Percentiles rank a stretch among this genome's conserved stretches.
phyloP scores from a whole-genome alignment of 768 basidiomycete genomes.

The Termitomyces sp. region DNA sequence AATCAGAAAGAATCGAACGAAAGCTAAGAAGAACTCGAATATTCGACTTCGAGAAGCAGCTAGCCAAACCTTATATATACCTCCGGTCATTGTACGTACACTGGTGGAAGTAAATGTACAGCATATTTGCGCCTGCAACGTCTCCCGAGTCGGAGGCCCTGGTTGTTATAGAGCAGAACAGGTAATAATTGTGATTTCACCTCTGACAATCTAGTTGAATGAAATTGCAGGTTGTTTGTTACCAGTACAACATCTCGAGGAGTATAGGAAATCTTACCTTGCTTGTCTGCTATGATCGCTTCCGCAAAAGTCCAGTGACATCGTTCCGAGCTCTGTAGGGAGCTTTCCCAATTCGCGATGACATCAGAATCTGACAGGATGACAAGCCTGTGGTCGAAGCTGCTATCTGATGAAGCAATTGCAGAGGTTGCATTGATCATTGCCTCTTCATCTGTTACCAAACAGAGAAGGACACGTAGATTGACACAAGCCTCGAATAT shows the following conservation, averaged over 20 bases:
- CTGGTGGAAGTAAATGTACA: not conserved
- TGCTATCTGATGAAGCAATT: slow-evolving; percentile 11
- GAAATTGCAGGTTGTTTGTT: not conserved
- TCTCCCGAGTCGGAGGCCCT: not conserved
- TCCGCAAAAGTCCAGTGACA: slow-evolving; percentile 23
- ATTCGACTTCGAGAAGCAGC: not conserved
- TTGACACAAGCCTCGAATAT: slow-evolving; percentile 17
- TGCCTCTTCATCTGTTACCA: slow-evolving; percentile 16
- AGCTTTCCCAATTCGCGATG: slow-evolving; percentile 22
- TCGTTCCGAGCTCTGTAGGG: slow-evolving; percentile 14
- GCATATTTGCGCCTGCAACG: not conserved
- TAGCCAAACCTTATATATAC: not conserved
- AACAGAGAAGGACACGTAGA: slow-evolving; percentile 19
- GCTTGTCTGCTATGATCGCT: slow-evolving; percentile 15
- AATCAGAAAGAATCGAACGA: not conserved
- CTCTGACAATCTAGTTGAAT: not conserved
- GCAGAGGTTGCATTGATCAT: slow-evolving; percentile 16
- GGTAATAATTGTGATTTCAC: not conserved
- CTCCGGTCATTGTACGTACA: not conserved
- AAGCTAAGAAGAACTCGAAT: not conserved
- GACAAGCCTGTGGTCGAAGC: slow-evolving; percentile 15
- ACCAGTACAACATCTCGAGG: not conserved
- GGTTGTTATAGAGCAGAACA: not conserved
- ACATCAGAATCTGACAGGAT: slow-evolving; percentile 20
- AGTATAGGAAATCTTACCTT: slow-evolving; percentile 3